These are phyloP conservation scores for Irpex lacteus DNA, from an alignment of 1,284 basidiomycete genomes.

Conservation along the genomic window DNA sequence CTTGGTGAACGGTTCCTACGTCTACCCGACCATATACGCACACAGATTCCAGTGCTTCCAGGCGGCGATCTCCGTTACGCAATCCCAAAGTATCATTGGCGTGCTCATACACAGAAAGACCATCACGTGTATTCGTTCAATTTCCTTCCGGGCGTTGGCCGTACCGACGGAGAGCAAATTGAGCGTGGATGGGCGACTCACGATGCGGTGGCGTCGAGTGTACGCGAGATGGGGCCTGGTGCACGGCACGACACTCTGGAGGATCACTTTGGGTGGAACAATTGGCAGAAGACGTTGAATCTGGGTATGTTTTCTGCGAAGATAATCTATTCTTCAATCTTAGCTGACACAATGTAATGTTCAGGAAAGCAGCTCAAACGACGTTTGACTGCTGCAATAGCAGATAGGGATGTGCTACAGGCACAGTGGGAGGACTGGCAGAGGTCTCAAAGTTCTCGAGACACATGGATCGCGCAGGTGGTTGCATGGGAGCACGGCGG, in stretches of 20 bases:
- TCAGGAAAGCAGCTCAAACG: neutral
- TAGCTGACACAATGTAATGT: neutral
- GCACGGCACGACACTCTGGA: constrained; percentile 13
- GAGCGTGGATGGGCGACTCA: constrained; percentile 21
- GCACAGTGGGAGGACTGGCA: too few relatives aligned
- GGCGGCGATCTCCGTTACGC: neutral
- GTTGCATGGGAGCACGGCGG: too few relatives aligned
- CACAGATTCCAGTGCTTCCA: constrained; percentile 5
- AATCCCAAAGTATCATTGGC: constrained; percentile 16
- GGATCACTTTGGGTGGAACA: constrained; percentile 11
- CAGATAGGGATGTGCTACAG: too few relatives aligned
- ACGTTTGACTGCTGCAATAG: too few relatives aligned
- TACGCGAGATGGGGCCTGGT: constrained; percentile 20
- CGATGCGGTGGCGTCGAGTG: constrained; percentile 13
- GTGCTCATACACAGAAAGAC: neutral
- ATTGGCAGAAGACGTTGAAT: constrained; percentile 9
- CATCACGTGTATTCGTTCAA: constrained; percentile 17
- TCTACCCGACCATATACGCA: neutral
- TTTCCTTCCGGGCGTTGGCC: constrained; percentile 16
- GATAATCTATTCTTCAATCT: neutral
- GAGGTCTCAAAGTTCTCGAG: too few relatives aligned
- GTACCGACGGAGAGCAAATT: constrained; percentile 22
- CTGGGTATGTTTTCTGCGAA: constrained; percentile 5
- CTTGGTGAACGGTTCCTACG: neutral
- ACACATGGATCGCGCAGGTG: too few relatives aligned